Percentiles rank a stretch among this genome's conserved stretches.
Evolutionary conservation across 345 rosid genomes (phyloP).

Genomic region (Eucalyptus melliodora): DNA sequence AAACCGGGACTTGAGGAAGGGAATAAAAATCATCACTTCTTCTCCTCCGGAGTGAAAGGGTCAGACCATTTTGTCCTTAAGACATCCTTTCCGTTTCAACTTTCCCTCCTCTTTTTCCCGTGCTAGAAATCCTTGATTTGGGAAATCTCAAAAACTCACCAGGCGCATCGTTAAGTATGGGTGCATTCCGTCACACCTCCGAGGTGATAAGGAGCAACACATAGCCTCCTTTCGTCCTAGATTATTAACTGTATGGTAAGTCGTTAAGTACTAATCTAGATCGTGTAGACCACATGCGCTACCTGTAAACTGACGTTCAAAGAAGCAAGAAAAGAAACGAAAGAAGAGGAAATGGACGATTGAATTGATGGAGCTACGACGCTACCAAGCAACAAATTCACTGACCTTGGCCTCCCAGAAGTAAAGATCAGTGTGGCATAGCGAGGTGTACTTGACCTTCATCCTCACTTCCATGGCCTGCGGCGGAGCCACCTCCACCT

Average conservation of each 20-base stretch:
- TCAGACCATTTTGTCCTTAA: background rate
- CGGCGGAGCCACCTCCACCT: constrained; percentile 48
- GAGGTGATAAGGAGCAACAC: background rate
- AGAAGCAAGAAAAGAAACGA: background rate
- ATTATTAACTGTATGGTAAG: background rate
- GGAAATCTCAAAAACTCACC: background rate
- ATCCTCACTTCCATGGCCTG: constrained; percentile 33
- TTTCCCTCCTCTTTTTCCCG: background rate
- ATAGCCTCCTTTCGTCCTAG: background rate
- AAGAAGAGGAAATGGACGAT: background rate
- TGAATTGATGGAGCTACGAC: background rate
- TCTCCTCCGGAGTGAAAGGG: background rate
- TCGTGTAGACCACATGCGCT: background rate
- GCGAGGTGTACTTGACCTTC: constrained; percentile 23
- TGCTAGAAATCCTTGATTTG: background rate
- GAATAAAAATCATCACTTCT: background rate
- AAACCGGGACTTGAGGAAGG: background rate
- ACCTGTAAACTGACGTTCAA: background rate
- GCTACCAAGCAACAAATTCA: background rate
- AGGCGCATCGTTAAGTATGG: background rate
- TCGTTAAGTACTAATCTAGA: background rate
- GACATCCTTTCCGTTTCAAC: background rate
- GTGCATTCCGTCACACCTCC: background rate
- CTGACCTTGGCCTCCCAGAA: constrained; percentile 43
- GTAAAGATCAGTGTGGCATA: constrained; percentile 40